phyloP scores from a whole-genome alignment of 768 basidiomycete genomes.

The Boletus subparvulus region DNA sequence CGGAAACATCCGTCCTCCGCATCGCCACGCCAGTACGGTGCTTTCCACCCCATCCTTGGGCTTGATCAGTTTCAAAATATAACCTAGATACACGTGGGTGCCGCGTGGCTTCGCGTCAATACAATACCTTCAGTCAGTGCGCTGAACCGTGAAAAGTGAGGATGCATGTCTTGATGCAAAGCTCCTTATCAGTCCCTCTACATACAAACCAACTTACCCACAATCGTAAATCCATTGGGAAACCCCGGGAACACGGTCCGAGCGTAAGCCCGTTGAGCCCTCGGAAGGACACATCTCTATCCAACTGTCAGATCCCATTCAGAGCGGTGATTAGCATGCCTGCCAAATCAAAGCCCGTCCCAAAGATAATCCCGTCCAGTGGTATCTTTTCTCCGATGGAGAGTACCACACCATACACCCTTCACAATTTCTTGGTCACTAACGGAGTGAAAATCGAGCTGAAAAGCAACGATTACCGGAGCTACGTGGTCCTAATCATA shows the following conservation, averaged over 20 bases:
- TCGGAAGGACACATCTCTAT: not conserved
- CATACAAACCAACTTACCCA: too few relatives aligned
- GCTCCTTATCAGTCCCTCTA: too few relatives aligned
- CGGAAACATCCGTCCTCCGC: too few relatives aligned
- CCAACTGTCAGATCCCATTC: not conserved
- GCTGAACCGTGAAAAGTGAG: not conserved
- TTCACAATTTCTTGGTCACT: not conserved
- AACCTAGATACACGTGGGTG: not conserved
- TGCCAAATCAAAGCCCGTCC: slow-evolving; percentile 6
- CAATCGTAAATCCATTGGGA: too few relatives aligned
- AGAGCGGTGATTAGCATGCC: not conserved
- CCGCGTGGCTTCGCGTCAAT: slow-evolving; percentile 3
- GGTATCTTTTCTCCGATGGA: not conserved
- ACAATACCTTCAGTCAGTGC: not conserved
- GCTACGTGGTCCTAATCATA: slow-evolving; percentile 31
- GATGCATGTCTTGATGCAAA: not conserved
- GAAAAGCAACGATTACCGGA: not conserved
- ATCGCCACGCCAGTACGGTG: not conserved
- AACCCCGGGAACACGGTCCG: too few relatives aligned
- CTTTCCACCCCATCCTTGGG: slow-evolving; percentile 20
- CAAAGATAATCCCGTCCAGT: slow-evolving; percentile 2
- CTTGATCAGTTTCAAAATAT: slow-evolving; percentile 1
- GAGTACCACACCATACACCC: not conserved
- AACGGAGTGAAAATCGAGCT: not conserved
- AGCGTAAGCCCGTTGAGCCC: not conserved